These are phyloP conservation scores for Cucurbita moschata DNA, from an alignment of 306 rosid species.

Conservation along the genomic window DNA sequence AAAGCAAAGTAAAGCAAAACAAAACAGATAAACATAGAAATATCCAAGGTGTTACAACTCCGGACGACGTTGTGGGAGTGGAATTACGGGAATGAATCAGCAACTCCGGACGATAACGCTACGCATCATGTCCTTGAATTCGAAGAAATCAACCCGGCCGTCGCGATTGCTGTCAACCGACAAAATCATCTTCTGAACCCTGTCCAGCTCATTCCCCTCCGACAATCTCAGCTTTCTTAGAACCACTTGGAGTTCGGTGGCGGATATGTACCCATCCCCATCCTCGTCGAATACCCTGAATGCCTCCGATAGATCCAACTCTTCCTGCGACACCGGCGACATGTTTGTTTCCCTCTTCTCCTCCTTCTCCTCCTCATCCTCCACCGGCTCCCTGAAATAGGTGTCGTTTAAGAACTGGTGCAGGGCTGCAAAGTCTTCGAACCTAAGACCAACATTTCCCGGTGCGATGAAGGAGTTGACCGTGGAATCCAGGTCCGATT, in stretches of 20 bases:
- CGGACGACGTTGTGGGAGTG: no score
- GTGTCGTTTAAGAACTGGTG: conserved; percentile 49
- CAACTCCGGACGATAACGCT: conserved; percentile 15
- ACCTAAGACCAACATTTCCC: conserved; percentile 40
- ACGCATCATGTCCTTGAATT: conserved; percentile 89
- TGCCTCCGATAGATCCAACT: conserved; percentile 57
- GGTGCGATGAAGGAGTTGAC: conserved; percentile 26
- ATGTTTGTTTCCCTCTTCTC: not conserved
- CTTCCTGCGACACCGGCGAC: conserved; percentile 21
- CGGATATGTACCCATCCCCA: conserved; percentile 77
- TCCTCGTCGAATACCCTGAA: conserved; percentile 82
- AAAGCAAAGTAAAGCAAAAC: not conserved
- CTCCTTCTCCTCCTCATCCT: not conserved
- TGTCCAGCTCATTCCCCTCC: conserved; percentile 48
- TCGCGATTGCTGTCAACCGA: conserved; percentile 64
- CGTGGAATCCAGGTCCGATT: conserved; percentile 25
- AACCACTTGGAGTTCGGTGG: conserved; percentile 57
- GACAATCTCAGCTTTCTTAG: conserved; percentile 50
- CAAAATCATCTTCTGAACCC: conserved; percentile 50
- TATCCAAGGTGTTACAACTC: no score
- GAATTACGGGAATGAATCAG: not conserved
- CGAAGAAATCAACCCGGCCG: conserved; percentile 68
- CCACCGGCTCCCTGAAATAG: conserved; percentile 19
- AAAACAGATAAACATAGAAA: no score
- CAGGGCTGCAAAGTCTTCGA: conserved; percentile 40